A percentile compares a stretch with the other conserved stretches of the same genome.
phyloP scores from a whole-genome alignment of 2,329 filamentous ascomycete species.

The Aspergillus texensis region DNA sequence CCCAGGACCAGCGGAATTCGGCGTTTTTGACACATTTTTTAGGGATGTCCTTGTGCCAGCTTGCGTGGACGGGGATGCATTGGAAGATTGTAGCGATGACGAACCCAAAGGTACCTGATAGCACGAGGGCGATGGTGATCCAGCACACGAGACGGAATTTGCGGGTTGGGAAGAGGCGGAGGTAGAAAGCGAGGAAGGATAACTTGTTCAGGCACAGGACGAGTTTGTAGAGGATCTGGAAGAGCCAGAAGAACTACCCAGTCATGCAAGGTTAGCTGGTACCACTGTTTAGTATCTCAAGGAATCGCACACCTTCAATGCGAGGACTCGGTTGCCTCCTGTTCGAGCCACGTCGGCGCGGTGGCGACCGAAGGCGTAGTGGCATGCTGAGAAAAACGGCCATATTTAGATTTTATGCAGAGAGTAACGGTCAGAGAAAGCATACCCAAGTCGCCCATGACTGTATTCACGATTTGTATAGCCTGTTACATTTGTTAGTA shows the following conservation, averaged over 20 bases:
- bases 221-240: slow-evolving; percentile 10
- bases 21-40: slow-evolving; percentile 7
- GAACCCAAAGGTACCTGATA: slow-evolving; percentile 7
- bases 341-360: slow-evolving; percentile 1
- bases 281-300: background rate
- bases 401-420: background rate
- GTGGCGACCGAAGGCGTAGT: slow-evolving; percentile 10
- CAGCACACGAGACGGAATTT: slow-evolving; percentile 21
- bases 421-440: background rate
- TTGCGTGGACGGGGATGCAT: slow-evolving; percentile 4
- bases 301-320: slow-evolving; percentile 1
- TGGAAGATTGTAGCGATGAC: slow-evolving; percentile 11
- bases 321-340: slow-evolving; percentile 5
- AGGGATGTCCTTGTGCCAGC: slow-evolving; percentile 2
- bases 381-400: background rate
- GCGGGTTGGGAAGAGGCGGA: slow-evolving; percentile 30
- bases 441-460: background rate
- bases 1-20: background rate
- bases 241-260: slow-evolving; percentile 8
- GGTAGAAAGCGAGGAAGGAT: slow-evolving; percentile 32
- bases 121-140: slow-evolving; percentile 19
- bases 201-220: slow-evolving; percentile 23
- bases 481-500: background rate
- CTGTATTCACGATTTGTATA: background rate
- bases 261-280: background rate